phyloP scores from a whole-genome alignment of 257 asterid species.

The Solanum rostratum region DNA sequence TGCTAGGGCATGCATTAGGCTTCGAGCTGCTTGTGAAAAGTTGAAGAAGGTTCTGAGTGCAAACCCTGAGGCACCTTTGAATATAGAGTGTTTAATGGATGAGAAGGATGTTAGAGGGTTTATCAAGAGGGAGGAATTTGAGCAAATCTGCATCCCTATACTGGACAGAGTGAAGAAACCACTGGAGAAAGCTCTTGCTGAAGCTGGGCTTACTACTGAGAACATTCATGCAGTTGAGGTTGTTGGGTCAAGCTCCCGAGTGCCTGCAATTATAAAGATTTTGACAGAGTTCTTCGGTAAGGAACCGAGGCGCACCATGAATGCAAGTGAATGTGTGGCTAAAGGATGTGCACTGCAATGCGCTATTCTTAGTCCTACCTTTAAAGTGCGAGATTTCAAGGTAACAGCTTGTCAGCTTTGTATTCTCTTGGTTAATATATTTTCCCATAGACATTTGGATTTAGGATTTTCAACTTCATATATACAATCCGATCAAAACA shows the following conservation, averaged over 20 bases:
- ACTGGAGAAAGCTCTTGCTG: conserved; percentile 74
- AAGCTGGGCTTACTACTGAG: conserved; percentile 59
- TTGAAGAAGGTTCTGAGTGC: conserved; percentile 52
- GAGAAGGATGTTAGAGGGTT: conserved; percentile 89
- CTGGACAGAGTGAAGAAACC: conserved; percentile 92
- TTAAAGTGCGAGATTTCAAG: conserved; percentile 92
- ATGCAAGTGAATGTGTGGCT: conserved; percentile 95
- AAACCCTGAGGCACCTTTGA: conserved; percentile 85
- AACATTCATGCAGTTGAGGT: conserved; percentile 74
- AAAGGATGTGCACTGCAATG: conserved; percentile 87
- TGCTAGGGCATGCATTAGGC: conserved; percentile 86
- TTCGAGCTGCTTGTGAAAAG: conserved; percentile 64
- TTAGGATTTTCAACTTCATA: background rate
- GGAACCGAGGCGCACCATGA: conserved; percentile 97
- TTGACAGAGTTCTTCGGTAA: conserved; percentile 77
- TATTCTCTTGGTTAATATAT: background rate
- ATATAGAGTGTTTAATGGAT: conserved; percentile 91
- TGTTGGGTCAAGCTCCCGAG: conserved; percentile 92
- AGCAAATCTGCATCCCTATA: conserved; percentile 67
- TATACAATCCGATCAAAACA: background rate
- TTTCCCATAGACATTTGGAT: background rate
- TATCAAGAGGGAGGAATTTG: conserved; percentile 91
- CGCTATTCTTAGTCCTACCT: conserved; percentile 89
- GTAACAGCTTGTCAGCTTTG: conserved; percentile 12
- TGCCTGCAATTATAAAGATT: conserved; percentile 75